Evolutionary conservation across 1,284 basidiomycete species (phyloP).

Genomic region (Ganoderma boninense): DNA sequence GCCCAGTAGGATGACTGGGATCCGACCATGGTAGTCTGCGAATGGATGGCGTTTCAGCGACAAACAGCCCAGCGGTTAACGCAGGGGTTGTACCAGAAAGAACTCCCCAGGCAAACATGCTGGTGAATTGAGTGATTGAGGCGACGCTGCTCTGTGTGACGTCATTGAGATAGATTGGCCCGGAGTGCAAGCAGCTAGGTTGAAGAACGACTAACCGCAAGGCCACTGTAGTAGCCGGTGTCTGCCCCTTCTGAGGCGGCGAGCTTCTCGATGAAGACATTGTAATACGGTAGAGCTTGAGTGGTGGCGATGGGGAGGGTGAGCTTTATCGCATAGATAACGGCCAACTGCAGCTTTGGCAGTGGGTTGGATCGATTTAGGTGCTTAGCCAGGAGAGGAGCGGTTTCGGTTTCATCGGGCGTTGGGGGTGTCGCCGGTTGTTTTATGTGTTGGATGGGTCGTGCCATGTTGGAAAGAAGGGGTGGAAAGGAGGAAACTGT

Average conservation of each 20-base stretch:
- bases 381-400: slow-evolving; percentile 11
- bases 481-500: background rate
- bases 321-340: slow-evolving; percentile 44
- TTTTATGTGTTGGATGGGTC: background rate
- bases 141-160: slow-evolving; percentile 38
- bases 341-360: slow-evolving; percentile 40
- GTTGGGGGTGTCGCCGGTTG: background rate
- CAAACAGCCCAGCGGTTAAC: background rate
- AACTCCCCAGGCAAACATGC: slow-evolving; percentile 45
- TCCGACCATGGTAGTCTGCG: slow-evolving; percentile 66
- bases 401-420: slow-evolving; percentile 10
- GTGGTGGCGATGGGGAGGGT: slow-evolving; percentile 39
- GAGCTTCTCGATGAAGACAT: slow-evolving; percentile 45
- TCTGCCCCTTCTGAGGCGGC: slow-evolving; percentile 39
- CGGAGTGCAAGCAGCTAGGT: too few species aligned
- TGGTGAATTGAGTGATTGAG: slow-evolving; percentile 42
- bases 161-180: background rate
- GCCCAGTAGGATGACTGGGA: slow-evolving; percentile 66
- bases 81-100: slow-evolving; percentile 39
- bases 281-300: slow-evolving; percentile 47
- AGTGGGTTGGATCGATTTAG: slow-evolving; percentile 34
- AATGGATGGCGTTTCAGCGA: slow-evolving; percentile 25
- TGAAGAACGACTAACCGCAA: slow-evolving; percentile 35
- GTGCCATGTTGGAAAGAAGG: background rate
- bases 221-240: slow-evolving; percentile 45